Evolutionary conservation across 805 yeast species (phyloP), one percentile per base, ranked within the genome.

Genomic region (Candida michaelii): DNA sequence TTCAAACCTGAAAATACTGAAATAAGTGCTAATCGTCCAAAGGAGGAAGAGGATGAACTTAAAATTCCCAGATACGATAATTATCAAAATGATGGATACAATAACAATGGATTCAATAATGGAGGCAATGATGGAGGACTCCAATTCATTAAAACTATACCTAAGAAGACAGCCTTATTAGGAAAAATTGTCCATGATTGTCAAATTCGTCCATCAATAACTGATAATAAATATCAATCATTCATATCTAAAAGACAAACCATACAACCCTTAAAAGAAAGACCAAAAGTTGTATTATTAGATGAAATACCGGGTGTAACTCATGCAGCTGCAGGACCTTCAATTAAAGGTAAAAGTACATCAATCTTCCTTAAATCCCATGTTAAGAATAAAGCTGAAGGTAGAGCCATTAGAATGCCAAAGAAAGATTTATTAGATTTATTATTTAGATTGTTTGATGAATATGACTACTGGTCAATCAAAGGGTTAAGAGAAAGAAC

Each of bases 171-270:
- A 0, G 77, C 89, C 2, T 64, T 93, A 27, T 76, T 80, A 10
- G 99, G 99, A 29, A 87, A 89, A 27, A 83, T 91, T 21, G 85
- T 83, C 43, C 97, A 93, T 60, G 99, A 93, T 59, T 90, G 97
- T 62, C 87, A 85, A 53, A 82, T 88, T 15, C 78, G 85, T 39
- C 97, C 98, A 10, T 79, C 89, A 4, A 77, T 80, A 54, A 67
- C 71, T 33, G 95, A 89, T 56, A 74, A 78, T 21, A 83, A 84
- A 58, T 89, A 89, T 60, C 63, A 70, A 36, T 74, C 83, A 61
- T 79, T 83, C 55, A 74, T 80, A 51, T 37, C 54, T 36, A 71
- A 57, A 70, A 71, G 62, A 69, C 77, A 59, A 73, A 76, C 63
- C 68, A 80, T 63, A 72, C 79, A 63, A 46, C 56, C 59, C 30